A percentile compares a stretch with the other conserved stretches of the same genome.
Conservation (phyloP, 176 grass and related monocot genomes). For the Phoenix dactylifera region DNA sequence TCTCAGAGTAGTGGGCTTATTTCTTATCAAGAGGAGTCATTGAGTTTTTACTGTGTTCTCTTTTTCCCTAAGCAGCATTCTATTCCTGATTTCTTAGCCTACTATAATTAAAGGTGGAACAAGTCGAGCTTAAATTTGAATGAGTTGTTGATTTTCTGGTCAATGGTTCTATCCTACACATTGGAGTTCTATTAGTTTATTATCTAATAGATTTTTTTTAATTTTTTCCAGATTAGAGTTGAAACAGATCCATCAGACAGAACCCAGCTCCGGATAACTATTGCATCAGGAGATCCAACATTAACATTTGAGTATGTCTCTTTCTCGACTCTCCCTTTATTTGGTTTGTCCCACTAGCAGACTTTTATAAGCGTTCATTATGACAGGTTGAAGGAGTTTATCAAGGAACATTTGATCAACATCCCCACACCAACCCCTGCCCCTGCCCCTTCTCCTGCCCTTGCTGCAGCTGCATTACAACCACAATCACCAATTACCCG, state of each 20-base stretch:
- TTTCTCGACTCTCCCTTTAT: too few relatives aligned
- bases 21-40: too few relatives aligned
- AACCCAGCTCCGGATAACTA: conserved; percentile 87
- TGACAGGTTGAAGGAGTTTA: conserved; percentile 82
- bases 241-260: conserved; percentile 97
- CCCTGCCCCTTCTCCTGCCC: conserved; percentile 3
- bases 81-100: too few relatives aligned
- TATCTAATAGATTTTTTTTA: not conserved
- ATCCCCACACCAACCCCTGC: conserved; percentile 38
- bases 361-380: conserved; percentile 8
- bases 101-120: too few relatives aligned
- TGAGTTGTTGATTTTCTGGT: too few relatives aligned
- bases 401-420: conserved; percentile 83
- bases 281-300: conserved; percentile 79
- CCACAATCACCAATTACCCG: conserved; percentile 39
- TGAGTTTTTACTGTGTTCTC: too few relatives aligned
- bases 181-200: too few relatives aligned
- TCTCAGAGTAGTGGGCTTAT: too few relatives aligned
- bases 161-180: too few relatives aligned
- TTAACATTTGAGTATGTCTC: conserved; percentile 82
- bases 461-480: conserved; percentile 22
- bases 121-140: too few relatives aligned
- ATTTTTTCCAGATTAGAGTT: conserved; percentile 54
- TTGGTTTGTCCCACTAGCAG: too few relatives aligned
- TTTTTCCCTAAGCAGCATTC: too few relatives aligned